These are phyloP conservation scores for Puya raimondii DNA, from an alignment of 176 grass and related monocot species.

Conservation along the genomic window DNA sequence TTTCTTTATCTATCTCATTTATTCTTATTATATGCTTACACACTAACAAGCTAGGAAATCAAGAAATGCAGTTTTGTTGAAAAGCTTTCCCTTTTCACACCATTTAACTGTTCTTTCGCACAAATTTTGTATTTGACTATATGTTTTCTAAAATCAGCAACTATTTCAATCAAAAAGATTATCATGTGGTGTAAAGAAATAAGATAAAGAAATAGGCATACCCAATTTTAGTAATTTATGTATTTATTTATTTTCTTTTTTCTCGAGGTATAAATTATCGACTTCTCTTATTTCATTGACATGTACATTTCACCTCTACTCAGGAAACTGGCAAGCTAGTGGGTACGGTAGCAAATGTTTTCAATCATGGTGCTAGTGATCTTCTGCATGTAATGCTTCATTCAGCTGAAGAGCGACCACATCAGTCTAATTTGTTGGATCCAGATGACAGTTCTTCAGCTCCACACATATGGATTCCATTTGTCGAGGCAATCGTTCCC, in stretches of 20 bases:
- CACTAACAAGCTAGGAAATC: neutral
- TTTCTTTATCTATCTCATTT: slow-evolving; percentile 5
- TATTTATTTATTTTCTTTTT: neutral
- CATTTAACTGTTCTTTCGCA: no score
- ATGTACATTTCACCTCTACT: neutral
- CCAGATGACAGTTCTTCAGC: slow-evolving; percentile 29
- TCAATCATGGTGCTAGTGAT: slow-evolving; percentile 71
- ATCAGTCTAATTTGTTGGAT: slow-evolving; percentile 20
- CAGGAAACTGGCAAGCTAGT: slow-evolving; percentile 72
- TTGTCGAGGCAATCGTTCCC: slow-evolving; percentile 86
- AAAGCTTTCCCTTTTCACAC: no score
- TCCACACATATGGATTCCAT: slow-evolving; percentile 75
- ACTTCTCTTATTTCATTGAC: neutral
- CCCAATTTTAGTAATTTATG: no score
- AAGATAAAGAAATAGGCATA: no score
- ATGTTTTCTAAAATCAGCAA: no score
- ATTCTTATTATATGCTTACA: neutral
- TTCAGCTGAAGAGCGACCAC: slow-evolving; percentile 8
- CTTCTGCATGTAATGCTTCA: slow-evolving; percentile 62
- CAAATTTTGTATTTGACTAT: no score
- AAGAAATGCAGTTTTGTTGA: slow-evolving; percentile 3
- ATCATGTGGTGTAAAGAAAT: no score
- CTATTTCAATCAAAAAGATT: no score
- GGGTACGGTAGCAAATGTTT: slow-evolving; percentile 60
- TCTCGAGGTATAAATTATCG: neutral